Conservation (phyloP, 805 yeast species). For the Candida pseudoglaebosa region DNA sequence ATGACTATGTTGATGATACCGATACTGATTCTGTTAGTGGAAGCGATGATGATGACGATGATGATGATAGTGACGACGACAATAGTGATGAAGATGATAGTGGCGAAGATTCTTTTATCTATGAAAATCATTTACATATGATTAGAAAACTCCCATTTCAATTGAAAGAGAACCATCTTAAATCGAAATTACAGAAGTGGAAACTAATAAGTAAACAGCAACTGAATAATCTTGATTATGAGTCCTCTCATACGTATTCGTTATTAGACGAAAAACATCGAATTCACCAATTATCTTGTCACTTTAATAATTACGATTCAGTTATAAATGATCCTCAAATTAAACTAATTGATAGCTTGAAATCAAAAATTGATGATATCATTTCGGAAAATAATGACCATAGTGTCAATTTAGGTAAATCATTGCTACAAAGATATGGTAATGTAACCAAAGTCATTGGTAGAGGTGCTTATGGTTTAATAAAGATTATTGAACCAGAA, state of each 20-base stretch:
- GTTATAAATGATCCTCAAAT: slow-evolving; percentile 29
- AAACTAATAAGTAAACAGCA: slow-evolving; percentile 1
- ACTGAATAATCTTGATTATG: slow-evolving; percentile 1
- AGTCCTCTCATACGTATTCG: slow-evolving; percentile 28
- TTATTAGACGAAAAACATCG: slow-evolving; percentile 19
- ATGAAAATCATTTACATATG: slow-evolving; percentile 28
- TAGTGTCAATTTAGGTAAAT: slow-evolving; percentile 13
- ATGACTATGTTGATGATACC: slow-evolving; percentile 14
- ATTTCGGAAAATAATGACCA: slow-evolving; percentile 7
- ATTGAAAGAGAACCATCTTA: slow-evolving; percentile 10
- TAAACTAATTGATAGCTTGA: slow-evolving; percentile 19
- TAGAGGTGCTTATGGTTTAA: slow-evolving; percentile 35
- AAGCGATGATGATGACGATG: slow-evolving; percentile 13
- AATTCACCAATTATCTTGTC: slow-evolving; percentile 21
- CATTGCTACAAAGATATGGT: slow-evolving; percentile 33
- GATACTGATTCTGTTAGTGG: slow-evolving; percentile 6
- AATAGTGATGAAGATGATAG: slow-evolving; percentile 7
- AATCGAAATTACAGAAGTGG: slow-evolving; percentile 3
- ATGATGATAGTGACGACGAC: slow-evolving; percentile 12
- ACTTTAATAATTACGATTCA: slow-evolving; percentile 12
- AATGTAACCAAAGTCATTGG: slow-evolving; percentile 32
- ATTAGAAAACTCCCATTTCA: slow-evolving; percentile 10
- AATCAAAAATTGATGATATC: slow-evolving; percentile 15
- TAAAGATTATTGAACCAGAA: slow-evolving; percentile 27
- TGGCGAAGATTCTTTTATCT: slow-evolving; percentile 12